These are phyloP conservation scores for Monilinia laxa DNA, from an alignment of 2,329 filamentous ascomycete species.

Conservation along the genomic window DNA sequence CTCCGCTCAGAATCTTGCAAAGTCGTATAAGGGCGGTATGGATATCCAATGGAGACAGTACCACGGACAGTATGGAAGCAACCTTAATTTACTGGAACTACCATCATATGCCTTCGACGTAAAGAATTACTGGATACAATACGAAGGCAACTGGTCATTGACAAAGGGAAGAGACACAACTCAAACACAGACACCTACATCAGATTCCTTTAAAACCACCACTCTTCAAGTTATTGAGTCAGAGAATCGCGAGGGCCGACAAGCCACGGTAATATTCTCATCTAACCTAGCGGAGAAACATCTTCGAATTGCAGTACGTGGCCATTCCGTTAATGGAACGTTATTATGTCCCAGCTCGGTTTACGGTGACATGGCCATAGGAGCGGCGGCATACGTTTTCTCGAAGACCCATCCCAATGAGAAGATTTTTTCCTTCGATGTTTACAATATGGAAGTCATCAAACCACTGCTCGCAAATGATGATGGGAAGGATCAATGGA, in stretches of 20 bases:
- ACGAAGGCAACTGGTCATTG: conserved; percentile 56
- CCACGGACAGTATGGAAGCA: not conserved
- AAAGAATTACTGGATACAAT: conserved; percentile 65
- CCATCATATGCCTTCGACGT: conserved; percentile 64
- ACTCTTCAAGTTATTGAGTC: conserved; percentile 6
- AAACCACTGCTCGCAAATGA: conserved; percentile 10
- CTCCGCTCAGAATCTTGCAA: not conserved
- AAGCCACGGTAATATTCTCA: not conserved
- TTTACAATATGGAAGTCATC: conserved; percentile 63
- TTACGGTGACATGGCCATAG: conserved; percentile 16
- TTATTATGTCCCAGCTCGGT: conserved; percentile 15
- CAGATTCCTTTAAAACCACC: not conserved
- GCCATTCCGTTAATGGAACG: conserved; percentile 8
- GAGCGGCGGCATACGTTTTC: conserved; percentile 51
- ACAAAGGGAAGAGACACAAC: conserved; percentile 44
- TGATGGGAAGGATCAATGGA: not conserved
- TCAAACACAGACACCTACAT: not conserved
- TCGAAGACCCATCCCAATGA: conserved; percentile 39
- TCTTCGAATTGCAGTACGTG: not conserved
- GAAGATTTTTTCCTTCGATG: conserved; percentile 52
- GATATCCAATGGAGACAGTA: conserved; percentile 16
- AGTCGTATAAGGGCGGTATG: not conserved
- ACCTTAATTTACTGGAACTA: conserved; percentile 40
- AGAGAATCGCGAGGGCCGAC: not conserved
- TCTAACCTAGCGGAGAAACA: conserved; percentile 2